phyloP scores from a whole-genome alignment of 805 yeast genomes.

The Ogataea haglerorum region DNA sequence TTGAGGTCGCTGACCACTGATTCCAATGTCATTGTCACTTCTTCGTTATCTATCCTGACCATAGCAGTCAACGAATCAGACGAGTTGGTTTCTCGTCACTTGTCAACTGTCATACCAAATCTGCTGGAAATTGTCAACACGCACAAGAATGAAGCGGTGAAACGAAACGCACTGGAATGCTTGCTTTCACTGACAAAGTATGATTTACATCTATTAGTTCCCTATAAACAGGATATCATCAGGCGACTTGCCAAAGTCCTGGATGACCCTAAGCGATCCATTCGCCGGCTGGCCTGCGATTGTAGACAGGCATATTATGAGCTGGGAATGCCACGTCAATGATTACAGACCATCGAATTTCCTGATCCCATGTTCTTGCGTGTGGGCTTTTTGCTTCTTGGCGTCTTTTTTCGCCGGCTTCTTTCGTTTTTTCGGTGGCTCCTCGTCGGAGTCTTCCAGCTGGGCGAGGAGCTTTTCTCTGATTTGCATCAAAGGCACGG shows the following conservation, averaged over 20 bases:
- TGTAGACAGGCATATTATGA: slow-evolving; percentile 77
- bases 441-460: slow-evolving; percentile 26
- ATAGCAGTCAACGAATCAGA: slow-evolving; percentile 51
- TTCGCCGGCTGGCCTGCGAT: slow-evolving; percentile 74
- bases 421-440: slow-evolving; percentile 10
- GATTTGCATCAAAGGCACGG: slow-evolving; percentile 25
- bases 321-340: slow-evolving; percentile 29
- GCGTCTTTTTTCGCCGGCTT: slow-evolving; percentile 23
- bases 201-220: slow-evolving; percentile 41
- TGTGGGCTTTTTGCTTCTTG: slow-evolving; percentile 39
- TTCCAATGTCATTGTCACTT: slow-evolving; percentile 21
- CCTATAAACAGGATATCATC: slow-evolving; percentile 50
- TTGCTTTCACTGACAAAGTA: slow-evolving; percentile 47
- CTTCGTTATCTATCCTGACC: slow-evolving; percentile 26
- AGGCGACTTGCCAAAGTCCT: slow-evolving; percentile 47
- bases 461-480: slow-evolving; percentile 26
- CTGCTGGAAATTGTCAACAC: slow-evolving; percentile 39
- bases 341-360: slow-evolving; percentile 56
- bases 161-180: slow-evolving; percentile 56
- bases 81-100: slow-evolving; percentile 48
- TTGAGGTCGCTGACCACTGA: slow-evolving; percentile 50
- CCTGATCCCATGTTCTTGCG: slow-evolving; percentile 61
- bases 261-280: slow-evolving; percentile 70
- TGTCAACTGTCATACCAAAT: slow-evolving; percentile 54
- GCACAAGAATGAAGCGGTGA: slow-evolving; percentile 39